Base-by-base conservation (phyloP, 352 stramenopile species). In the Chrysophaeum taylorii region DNA sequence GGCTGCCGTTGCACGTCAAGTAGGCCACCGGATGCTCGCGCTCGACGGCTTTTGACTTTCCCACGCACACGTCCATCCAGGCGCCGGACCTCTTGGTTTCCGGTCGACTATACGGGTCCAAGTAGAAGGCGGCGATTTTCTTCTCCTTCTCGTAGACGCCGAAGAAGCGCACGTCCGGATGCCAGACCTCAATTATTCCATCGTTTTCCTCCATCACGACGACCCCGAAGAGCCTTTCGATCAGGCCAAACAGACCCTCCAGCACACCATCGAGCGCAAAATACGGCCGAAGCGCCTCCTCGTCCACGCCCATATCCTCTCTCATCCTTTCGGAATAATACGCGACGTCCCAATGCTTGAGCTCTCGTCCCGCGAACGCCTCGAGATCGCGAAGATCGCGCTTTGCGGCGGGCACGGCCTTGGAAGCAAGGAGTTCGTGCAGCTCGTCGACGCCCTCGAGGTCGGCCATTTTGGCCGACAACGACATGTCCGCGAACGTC, bases 61-160 rank as follows among this genome's bases (percentile, higher is more conserved):
- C 92, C 48, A 97, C 84, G 68, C 92, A 98, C 45, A 92, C 89
- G 76, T 93, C 95, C 94, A 98, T 98, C 94, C 94, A 98, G 16
- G 94, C 94, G 39, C 94, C 94, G 39, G 93, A 93, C 53, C 95
- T 87, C 82, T 98, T 98, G 77, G 98, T 90, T 68, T 89, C 91
- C 4, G 94, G 94, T 5, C 94, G 88, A 41, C 91, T 96, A 73
- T 97, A 98, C 23, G 94, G 90, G 78, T 98, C 94, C 50, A 98
- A 77, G 75, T 88, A 98, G 78, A 98, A 98, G 48, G 85, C 90
- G 15, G 94, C 94, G 64, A 98, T 91, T 41, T 95, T 78, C 50
- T 90, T 79, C 21, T 85, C 77, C 16, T 78, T 80, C 54, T 94
- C 86, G 43, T 85, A 86, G 60, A 98, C 86, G 45, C 96, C 89